Evolutionary conservation across 164 flowering plant species (phyloP).

Genomic region (Tetrastigma voinierianum): DNA sequence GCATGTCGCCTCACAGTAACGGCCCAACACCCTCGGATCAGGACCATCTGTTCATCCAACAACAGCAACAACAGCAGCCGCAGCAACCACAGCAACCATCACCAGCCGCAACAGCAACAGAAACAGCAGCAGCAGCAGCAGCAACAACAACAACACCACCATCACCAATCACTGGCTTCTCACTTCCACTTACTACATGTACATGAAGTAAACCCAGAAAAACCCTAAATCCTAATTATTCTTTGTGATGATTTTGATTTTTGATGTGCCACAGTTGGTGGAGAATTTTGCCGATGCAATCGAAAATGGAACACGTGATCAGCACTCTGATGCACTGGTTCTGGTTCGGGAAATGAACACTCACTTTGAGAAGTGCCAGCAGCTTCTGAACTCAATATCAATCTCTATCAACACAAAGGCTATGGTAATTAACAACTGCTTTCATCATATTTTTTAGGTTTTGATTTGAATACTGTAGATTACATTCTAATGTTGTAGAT

Average conservation of each 20-base stretch:
- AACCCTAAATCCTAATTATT: slow-evolving; percentile 10
- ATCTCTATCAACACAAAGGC: slow-evolving; percentile 62
- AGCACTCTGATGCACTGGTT: slow-evolving; percentile 82
- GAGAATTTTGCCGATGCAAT: slow-evolving; percentile 79
- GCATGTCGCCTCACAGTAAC: slow-evolving; percentile 41
- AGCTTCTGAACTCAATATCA: slow-evolving; percentile 74
- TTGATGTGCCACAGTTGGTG: slow-evolving; percentile 54
- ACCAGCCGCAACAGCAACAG: slow-evolving; percentile 21
- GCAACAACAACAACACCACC: slow-evolving; percentile 46
- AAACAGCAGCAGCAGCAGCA: slow-evolving; percentile 22
- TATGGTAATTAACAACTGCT: slow-evolving; percentile 46
- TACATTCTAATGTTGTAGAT: background rate
- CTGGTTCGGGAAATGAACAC: slow-evolving; percentile 66
- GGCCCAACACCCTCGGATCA: slow-evolving; percentile 53
- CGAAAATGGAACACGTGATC: slow-evolving; percentile 79
- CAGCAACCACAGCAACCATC: slow-evolving; percentile 26
- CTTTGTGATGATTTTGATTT: slow-evolving; percentile 4
- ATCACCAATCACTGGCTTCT: slow-evolving; percentile 81
- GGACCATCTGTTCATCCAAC: slow-evolving; percentile 35
- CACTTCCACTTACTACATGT: slow-evolving; percentile 85
- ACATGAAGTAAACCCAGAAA: background rate
- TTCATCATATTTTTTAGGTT: background rate
- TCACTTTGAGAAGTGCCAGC: slow-evolving; percentile 92
- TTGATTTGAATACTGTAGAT: too few species aligned
- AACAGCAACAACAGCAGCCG: too few species aligned